phyloP scores from a whole-genome alignment of 2,329 filamentous ascomycete species.

The Knufia petricola region DNA sequence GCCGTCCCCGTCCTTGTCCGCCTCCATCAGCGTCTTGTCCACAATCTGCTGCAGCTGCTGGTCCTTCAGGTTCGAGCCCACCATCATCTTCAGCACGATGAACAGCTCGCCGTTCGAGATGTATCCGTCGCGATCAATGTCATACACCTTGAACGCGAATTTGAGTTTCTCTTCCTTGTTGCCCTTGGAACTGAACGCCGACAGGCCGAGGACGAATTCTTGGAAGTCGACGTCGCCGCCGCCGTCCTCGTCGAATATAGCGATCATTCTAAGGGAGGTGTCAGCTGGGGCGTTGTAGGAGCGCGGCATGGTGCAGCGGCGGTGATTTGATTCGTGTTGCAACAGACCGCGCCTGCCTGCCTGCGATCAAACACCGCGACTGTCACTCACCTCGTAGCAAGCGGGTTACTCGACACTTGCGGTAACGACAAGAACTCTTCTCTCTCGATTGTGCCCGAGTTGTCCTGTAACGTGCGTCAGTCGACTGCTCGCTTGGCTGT shows the following conservation, averaged over 20 bases:
- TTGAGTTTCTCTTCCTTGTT: slow-evolving; percentile 98
- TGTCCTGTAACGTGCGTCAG: slow-evolving; percentile 54
- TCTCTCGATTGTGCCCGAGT: slow-evolving; percentile 95
- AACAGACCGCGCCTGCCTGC: no score
- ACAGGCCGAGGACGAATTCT: slow-evolving; percentile 91
- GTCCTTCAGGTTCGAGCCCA: slow-evolving; percentile 97
- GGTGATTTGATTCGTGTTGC: no score
- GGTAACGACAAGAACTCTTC: slow-evolving; percentile 96
- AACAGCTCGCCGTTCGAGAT: slow-evolving; percentile 99
- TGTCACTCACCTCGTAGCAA: slow-evolving; percentile 66
- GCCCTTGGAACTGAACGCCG: slow-evolving; percentile 92
- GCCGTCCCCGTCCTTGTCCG: slow-evolving; percentile 87
- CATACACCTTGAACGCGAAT: slow-evolving; percentile 99
- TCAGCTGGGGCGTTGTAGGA: no score
- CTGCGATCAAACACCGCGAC: not conserved
- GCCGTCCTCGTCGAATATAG: slow-evolving; percentile 97
- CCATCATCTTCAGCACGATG: slow-evolving; percentile 99
- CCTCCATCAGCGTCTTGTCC: slow-evolving; percentile 99
- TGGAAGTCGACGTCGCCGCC: slow-evolving; percentile 98
- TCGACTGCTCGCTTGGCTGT: not conserved
- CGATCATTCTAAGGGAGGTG: slow-evolving; percentile 66
- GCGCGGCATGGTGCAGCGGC: no score
- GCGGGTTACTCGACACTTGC: slow-evolving; percentile 94
- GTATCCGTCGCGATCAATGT: slow-evolving; percentile 96
- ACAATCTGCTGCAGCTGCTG: slow-evolving; percentile 98